Base-by-base conservation (phyloP, 1,139 yeast genomes). In the Blastobotrys niveus region DNA sequence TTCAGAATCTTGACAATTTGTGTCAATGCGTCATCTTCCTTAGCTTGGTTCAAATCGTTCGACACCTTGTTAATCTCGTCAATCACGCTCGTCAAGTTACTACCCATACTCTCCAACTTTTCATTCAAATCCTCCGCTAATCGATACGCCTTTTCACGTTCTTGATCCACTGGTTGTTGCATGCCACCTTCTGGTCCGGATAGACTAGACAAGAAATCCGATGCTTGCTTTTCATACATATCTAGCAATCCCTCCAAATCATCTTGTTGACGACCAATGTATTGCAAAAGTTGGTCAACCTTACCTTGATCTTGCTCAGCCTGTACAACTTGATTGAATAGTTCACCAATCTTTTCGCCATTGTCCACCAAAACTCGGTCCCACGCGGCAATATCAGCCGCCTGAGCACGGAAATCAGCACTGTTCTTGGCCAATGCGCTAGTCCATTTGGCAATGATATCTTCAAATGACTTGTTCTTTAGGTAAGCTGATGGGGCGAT, bases 401-500 rank as follows among this genome's bases (percentile, higher is more conserved):
- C 82, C 59, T 85, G 93, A n/a, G 73, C 65, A 49, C 82, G 82
- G 65, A 89, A 91, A 30, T 85, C 80, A 24, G 73, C 72, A 1
- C 91, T 77, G 0, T 94, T 80, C 19, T 77, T 73, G 3, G 89
- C 73, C 49, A 91, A 68, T 55, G 93, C 95, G 48, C 79, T 78
- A 1, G 96, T 84, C 99, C 98, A 93, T 64, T 84, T 88, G 26
- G 88, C 77, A 42, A 93, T 84, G 52, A 91, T 74, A 61, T 91
- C 98, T 58, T 91, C 98, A 61, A 93, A 71, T 1, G 96, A 87
- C 61, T 87, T 87, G 66, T 91, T 91, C 56, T 85, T 88, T 41
- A 93, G 74, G 8, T 95, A 82, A 3, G 87, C 77, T 22, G 88
- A 84, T 42, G 64, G 67, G 43, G 53, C 60, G 63, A 63, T 7